phyloP scores from a whole-genome alignment of 2,329 filamentous ascomycete species.

The Neofusicoccum sp. region DNA sequence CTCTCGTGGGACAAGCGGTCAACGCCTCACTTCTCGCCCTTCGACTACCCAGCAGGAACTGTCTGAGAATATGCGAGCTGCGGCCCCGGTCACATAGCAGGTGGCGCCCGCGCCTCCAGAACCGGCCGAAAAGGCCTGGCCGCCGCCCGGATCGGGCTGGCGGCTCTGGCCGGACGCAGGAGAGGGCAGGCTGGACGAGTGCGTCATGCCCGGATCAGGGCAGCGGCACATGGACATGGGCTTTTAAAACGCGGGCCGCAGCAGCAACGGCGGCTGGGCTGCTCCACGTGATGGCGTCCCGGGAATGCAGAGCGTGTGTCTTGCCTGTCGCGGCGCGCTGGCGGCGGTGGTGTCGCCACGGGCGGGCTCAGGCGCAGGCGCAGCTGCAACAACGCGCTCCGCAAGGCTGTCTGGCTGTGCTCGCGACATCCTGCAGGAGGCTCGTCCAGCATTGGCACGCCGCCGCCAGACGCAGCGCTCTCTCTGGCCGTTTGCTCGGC shows the following conservation, averaged over 20 bases:
- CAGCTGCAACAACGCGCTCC: conserved; percentile 11
- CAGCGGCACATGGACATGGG: neutral
- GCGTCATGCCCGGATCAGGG: neutral
- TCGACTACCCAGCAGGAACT: neutral
- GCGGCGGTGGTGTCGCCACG: neutral
- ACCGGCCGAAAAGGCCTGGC: no score
- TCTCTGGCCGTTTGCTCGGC: conserved; percentile 10
- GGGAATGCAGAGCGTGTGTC: neutral
- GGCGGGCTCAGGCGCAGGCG: neutral
- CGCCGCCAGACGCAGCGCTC: neutral
- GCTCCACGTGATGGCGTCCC: neutral
- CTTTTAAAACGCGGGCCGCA: neutral
- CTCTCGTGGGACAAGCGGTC: neutral
- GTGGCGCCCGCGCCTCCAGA: neutral
- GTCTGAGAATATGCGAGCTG: neutral
- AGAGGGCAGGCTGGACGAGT: no score
- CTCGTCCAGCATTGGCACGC: neutral
- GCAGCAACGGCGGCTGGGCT: no score
- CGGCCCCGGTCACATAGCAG: conserved; percentile 2
- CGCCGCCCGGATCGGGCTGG: no score
- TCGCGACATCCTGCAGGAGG: neutral
- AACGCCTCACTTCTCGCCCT: conserved; percentile 14
- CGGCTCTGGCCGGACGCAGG: no score
- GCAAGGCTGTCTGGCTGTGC: conserved; percentile 1
- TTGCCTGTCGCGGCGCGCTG: neutral